Base-by-base conservation (phyloP, 768 basidiomycete genomes). In the Kwoniella botswanensis region DNA sequence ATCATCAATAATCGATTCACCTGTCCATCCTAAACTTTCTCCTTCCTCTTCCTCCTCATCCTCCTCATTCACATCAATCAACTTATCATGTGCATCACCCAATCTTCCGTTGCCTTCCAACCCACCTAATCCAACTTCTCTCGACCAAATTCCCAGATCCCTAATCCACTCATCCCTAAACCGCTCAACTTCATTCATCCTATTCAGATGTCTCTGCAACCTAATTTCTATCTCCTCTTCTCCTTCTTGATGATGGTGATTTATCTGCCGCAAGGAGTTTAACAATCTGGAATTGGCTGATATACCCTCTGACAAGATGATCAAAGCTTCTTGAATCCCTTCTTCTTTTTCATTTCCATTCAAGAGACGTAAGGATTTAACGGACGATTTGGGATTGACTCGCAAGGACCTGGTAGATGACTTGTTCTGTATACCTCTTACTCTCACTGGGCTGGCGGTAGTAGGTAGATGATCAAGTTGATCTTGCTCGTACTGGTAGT, bases 81-180 rank as follows among this genome's bases (percentile, higher is more conserved):
- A 22, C 7, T 17, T 24, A 17, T 13, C 15, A 21, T 24, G 6
- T 55, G 2, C 12, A 64, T 41, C 63, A 10, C 24, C 22, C 18
- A 46, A 4, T 52, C 13, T 24, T 13, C 24, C 13, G 35, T 26
- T 35, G 57, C 22, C 29, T 26, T 44, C 53, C 26, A 42, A 44
- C 46, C 41, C 53, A 69, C 61, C 61, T 35, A 29, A 61, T 35
- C 46, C 50, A 68, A n/a, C 58, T 54, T 71, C 67, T 22, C 52
- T 54, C 13, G 10, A 54, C 35, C 66, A 43, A 17, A 57, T 57
- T 21, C 56, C 59, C 61, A 75, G 41, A 17, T 70, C 61, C 57
- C 68, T 63, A 18, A 72, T 50, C 64, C 55, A 56, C 52, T 70
- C 74, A 50, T 70, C 74, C 22, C 71, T 44, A 22, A 21, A 63